phyloP scores from a whole-genome alignment of 2,329 filamentous ascomycete species.

The Tolypocladium pustulatum region DNA sequence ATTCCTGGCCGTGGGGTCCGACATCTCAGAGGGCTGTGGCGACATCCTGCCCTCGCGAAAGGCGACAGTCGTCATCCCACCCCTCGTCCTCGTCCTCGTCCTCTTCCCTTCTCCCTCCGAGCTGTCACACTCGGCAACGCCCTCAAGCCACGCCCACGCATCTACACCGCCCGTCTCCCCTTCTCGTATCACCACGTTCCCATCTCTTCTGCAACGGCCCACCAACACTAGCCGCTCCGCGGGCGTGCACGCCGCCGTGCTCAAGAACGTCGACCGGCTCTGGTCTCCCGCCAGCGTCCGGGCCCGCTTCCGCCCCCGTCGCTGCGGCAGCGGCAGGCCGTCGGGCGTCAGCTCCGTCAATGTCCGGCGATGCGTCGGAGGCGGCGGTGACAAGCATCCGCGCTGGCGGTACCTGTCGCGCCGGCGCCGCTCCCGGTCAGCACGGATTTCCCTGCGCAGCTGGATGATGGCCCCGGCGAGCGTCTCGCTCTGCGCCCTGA shows the following conservation, averaged over 20 bases:
- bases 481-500: too few species aligned
- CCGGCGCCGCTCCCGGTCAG: not conserved
- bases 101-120: not conserved
- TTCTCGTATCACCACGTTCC: not conserved
- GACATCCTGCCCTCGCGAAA: not conserved
- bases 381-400: not conserved
- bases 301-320: not conserved
- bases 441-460: not conserved
- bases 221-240: not conserved
- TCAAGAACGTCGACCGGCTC: not conserved
- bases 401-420: not conserved
- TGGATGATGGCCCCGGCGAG: constrained; percentile 5
- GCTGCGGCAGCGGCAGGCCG: not conserved
- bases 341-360: not conserved
- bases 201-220: not conserved
- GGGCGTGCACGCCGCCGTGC: not conserved
- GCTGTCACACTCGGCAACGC: not conserved
- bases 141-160: not conserved
- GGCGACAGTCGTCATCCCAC: not conserved
- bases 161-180: not conserved
- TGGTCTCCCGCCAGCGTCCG: not conserved
- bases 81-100: not conserved
- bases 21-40: not conserved
- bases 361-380: not conserved
- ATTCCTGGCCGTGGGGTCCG: too few species aligned